Conservation (phyloP, 1,139 yeast species). For the Sugiyamaella pinicola region DNA sequence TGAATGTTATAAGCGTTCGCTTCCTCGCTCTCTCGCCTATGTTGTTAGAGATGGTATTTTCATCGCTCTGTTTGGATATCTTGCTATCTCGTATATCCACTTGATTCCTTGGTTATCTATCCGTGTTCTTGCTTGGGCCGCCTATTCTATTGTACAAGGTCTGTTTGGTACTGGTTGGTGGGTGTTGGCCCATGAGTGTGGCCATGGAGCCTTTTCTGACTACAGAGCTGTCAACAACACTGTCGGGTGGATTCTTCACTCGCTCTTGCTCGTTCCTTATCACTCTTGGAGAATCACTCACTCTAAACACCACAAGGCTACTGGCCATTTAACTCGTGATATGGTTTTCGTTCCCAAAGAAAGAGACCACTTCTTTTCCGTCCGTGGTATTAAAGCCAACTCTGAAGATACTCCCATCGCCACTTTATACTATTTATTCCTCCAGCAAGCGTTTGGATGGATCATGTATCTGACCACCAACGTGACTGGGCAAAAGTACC, state of each 20-base stretch:
- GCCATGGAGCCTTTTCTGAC: conserved; percentile 82
- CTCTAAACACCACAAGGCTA: conserved; percentile 85
- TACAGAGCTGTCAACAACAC: conserved; percentile 68
- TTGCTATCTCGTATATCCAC: conserved; percentile 59
- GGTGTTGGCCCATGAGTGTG: conserved; percentile 91
- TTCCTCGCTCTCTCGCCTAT: conserved; percentile 58
- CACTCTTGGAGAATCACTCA: conserved; percentile 86
- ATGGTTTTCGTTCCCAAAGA: conserved; percentile 81
- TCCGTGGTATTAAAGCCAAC: conserved; percentile 37
- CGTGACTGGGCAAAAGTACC: conserved; percentile 75
- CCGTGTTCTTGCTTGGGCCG: conserved; percentile 62
- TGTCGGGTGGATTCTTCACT: conserved; percentile 82
- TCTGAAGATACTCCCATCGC: conserved; percentile 75
- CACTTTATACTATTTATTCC: conserved; percentile 55
- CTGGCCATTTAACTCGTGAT: conserved; percentile 78
- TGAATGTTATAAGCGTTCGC: conserved; percentile 71
- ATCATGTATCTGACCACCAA: conserved; percentile 64
- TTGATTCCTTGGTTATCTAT: conserved; percentile 47
- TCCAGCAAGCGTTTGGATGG: conserved; percentile 82
- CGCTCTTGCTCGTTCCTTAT: conserved; percentile 77
- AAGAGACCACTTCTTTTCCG: conserved; percentile 53
- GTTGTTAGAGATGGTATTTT: conserved; percentile 64
- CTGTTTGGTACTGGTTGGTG: conserved; percentile 77
- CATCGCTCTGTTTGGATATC: conserved; percentile 54
- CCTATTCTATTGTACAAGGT: conserved; percentile 60